Percentiles rank a stretch among this genome's conserved stretches.
Conservation (phyloP, 352 stramenopile species). For the Globisporangium iwayamae region DNA sequence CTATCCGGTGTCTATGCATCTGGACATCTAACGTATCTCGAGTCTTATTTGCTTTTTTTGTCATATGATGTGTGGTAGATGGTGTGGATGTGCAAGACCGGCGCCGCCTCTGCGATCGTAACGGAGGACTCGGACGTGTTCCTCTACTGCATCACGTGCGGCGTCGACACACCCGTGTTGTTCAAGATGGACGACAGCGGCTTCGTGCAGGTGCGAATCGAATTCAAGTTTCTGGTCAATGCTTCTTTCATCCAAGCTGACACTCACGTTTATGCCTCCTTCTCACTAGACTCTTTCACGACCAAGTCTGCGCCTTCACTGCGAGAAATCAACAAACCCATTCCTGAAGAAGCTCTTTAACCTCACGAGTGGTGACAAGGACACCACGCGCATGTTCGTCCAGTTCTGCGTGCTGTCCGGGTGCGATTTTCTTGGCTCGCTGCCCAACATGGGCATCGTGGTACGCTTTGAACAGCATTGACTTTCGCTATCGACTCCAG, state of each 20-base stretch:
- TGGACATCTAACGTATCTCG: no score
- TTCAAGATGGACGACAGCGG: conserved; percentile 72
- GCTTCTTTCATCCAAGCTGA: not conserved
- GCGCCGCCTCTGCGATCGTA: conserved; percentile 57
- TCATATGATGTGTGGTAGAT: conserved; percentile 26
- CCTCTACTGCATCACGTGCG: conserved; percentile 63
- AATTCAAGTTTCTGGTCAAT: no score
- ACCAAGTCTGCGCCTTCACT: conserved; percentile 46
- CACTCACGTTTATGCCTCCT: not conserved
- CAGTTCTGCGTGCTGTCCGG: conserved; percentile 70
- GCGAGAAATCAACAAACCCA: conserved; percentile 31
- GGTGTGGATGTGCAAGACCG: conserved; percentile 76
- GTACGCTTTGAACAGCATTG: conserved; percentile 28
- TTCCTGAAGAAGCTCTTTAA: conserved; percentile 66
- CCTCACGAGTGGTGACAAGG: conserved; percentile 52
- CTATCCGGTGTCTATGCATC: not conserved
- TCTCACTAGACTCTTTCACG: conserved; percentile 42
- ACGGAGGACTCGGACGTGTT: conserved; percentile 81
- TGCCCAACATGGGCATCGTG: conserved; percentile 72
- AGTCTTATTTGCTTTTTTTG: not conserved
- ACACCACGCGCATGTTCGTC: conserved; percentile 74
- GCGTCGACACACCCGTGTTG: conserved; percentile 49
- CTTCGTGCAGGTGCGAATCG: conserved; percentile 35
- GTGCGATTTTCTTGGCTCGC: conserved; percentile 73
- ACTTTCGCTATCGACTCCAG: not conserved